phyloP scores from a whole-genome alignment of 257 asterid genomes.

The Solanum phureja region DNA sequence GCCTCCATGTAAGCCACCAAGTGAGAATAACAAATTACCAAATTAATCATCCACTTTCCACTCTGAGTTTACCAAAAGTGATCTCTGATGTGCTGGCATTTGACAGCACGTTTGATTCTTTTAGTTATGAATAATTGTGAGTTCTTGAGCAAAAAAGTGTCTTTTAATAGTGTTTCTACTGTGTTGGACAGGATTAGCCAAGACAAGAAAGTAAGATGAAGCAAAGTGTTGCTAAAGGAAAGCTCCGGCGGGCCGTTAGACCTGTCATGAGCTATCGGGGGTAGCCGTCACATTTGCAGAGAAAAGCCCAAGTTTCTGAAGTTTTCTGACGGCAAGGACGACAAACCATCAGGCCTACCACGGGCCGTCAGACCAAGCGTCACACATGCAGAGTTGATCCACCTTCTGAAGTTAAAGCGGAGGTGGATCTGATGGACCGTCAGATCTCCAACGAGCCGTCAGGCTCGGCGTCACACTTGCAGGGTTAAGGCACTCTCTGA shows the following conservation, averaged over 20 bases:
- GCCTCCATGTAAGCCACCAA: background rate
- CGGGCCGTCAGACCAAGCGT: background rate
- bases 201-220: background rate
- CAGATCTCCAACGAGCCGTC: background rate
- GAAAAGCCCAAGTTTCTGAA: background rate
- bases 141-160: background rate
- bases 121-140: background rate
- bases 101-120: background rate
- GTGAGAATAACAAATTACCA: background rate
- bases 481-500: background rate
- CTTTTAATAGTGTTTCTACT: background rate
- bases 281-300: background rate
- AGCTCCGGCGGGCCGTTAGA: background rate
- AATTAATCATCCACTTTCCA: background rate
- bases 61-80: background rate
- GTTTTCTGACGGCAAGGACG: background rate
- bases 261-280: background rate
- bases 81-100: no score
- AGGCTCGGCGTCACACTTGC: background rate
- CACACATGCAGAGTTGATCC: background rate
- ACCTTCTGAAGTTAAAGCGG: background rate
- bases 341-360: background rate
- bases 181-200: background rate
- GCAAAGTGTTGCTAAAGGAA: background rate
- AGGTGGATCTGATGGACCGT: background rate